phyloP scores from a whole-genome alignment of 352 stramenopile species.

The Globisporangium okanoganense region DNA sequence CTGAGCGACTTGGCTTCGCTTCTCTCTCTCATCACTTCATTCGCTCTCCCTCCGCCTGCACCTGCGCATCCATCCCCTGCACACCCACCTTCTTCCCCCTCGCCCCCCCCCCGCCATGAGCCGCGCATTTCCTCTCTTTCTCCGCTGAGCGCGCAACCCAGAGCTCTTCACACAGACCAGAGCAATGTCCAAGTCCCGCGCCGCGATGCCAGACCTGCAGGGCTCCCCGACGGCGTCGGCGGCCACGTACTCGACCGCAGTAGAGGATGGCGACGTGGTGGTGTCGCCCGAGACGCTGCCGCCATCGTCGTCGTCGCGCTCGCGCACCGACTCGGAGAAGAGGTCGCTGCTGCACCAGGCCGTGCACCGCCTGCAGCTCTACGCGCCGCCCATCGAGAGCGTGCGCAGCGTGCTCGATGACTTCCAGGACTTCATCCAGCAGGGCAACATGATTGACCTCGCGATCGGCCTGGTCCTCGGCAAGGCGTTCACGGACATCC shows the following conservation, averaged over 20 bases:
- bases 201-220: slow-evolving; percentile 4
- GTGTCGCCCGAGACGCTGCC: slow-evolving; percentile 4
- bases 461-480: slow-evolving; percentile 66
- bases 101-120: no score
- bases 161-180: neutral
- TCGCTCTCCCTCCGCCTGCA: neutral
- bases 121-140: neutral
- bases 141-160: neutral
- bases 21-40: neutral
- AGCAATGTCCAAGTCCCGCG: slow-evolving; percentile 1
- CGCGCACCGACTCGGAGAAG: slow-evolving; percentile 9
- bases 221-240: neutral
- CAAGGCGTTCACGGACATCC: slow-evolving; percentile 59
- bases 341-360: slow-evolving; percentile 16
- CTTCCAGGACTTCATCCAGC: slow-evolving; percentile 73
- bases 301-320: neutral
- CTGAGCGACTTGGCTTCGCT: neutral
- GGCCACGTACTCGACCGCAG: neutral
- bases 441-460: slow-evolving; percentile 74
- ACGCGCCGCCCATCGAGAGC: slow-evolving; percentile 25
- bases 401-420: slow-evolving; percentile 39
- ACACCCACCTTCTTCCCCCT: neutral
- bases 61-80: neutral
- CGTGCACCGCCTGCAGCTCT: slow-evolving; percentile 16
- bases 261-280: neutral